Percentiles rank a stretch among this genome's conserved stretches.
These are phyloP conservation scores for Epipyxis sp. DNA, from an alignment of 108 stramenopile genomes.

Conservation along the genomic window DNA sequence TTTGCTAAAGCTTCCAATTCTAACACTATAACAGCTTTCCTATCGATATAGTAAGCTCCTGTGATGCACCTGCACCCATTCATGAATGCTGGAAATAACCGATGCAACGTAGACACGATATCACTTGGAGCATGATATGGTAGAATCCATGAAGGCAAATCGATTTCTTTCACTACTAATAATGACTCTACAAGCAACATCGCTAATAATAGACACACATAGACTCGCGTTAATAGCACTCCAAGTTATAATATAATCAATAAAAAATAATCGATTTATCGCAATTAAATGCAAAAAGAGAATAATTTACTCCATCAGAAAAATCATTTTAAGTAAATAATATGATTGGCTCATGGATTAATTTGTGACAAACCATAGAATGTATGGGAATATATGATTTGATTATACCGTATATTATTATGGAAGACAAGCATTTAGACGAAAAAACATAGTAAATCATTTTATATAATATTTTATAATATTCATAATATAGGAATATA, in stretches of 20 bases:
- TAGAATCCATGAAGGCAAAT: constrained; percentile 23
- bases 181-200: constrained; percentile 11
- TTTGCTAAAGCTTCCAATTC: background rate
- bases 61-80: constrained; percentile 94
- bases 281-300: background rate
- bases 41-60: constrained; percentile 79
- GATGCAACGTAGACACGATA: constrained; percentile 65
- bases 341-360: no score
- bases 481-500: no score
- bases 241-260: background rate
- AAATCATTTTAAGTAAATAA: no score
- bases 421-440: no score
- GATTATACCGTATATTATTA: no score
- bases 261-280: constrained; percentile 18
- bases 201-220: background rate
- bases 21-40: background rate
- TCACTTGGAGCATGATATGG: background rate
- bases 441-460: no score
- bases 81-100: constrained; percentile 95
- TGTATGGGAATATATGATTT: no score
- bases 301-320: background rate
- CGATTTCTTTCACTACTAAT: background rate
- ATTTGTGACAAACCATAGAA: no score
- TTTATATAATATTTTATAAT: no score
- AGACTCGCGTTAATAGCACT: background rate